phyloP scores from a whole-genome alignment of 2,329 filamentous ascomycete genomes.

The Bertia moriformis region DNA sequence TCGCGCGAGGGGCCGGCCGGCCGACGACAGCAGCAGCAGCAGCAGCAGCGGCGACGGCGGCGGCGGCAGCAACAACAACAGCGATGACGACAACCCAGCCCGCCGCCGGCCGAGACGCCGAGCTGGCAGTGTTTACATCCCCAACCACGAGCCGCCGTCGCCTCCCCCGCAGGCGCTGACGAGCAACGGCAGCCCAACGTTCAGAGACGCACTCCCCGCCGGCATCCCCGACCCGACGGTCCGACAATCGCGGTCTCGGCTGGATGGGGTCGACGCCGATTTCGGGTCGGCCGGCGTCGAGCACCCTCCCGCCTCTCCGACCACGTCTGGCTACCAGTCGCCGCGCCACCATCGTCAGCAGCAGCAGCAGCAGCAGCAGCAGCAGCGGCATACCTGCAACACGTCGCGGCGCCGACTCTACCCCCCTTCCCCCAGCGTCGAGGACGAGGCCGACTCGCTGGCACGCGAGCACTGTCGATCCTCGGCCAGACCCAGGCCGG shows the following conservation, averaged over 20 bases:
- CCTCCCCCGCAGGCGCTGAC: not conserved
- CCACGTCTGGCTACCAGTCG: not conserved
- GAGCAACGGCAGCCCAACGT: not conserved
- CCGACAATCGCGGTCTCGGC: no score
- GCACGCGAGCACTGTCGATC: conserved; percentile 42
- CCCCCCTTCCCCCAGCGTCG: conserved; percentile 51
- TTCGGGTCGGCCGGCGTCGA: not conserved
- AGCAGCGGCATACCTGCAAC: no score
- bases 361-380: no score
- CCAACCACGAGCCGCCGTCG: not conserved
- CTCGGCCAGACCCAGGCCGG: no score
- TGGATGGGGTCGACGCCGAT: no score
- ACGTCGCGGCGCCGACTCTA: no score
- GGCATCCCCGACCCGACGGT: no score
- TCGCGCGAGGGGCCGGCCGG: not conserved
- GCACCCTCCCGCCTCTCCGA: not conserved
- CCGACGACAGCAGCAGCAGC: not conserved
- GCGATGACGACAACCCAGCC: no score
- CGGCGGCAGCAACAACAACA: no score
- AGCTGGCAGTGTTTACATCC: not conserved
- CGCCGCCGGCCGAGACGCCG: not conserved
- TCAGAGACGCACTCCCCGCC: no score
- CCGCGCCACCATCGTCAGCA: no score
- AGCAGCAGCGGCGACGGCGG: not conserved
- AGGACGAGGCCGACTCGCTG: conserved; percentile 52